A percentile compares a stretch with the other conserved stretches of the same genome.
These are phyloP conservation scores for Fusarium graminum DNA, from an alignment of 2,329 filamentous ascomycete species.

Conservation along the genomic window DNA sequence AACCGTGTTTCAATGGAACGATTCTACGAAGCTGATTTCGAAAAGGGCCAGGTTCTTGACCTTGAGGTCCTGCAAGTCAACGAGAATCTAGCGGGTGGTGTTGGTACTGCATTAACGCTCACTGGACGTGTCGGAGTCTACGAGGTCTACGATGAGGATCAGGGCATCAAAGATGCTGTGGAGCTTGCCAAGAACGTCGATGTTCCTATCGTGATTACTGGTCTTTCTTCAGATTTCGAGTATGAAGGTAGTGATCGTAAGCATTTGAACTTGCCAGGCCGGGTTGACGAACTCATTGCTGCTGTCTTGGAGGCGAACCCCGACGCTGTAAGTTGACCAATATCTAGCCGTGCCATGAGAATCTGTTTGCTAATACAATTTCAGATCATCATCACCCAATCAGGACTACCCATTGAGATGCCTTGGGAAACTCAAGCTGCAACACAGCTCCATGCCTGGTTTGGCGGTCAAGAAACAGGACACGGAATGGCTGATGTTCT, in stretches of 20 bases:
- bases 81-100: conserved; percentile 39
- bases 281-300: conserved; percentile 69
- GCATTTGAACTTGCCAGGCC: conserved; percentile 73
- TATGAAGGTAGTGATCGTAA: conserved; percentile 74
- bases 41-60: conserved; percentile 14
- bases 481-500: conserved; percentile 48
- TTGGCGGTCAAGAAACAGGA: conserved; percentile 46
- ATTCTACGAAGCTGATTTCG: conserved; percentile 27
- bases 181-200: conserved; percentile 57
- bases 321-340: conserved; percentile 64
- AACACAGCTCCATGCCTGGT: conserved; percentile 47
- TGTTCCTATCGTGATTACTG: conserved; percentile 66
- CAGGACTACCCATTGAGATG: conserved; percentile 65
- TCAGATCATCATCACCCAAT: conserved; percentile 42
- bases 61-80: conserved; percentile 42
- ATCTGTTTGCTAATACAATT: background rate
- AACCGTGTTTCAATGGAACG: conserved; percentile 41
- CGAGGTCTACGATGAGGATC: conserved; percentile 43
- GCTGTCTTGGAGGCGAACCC: conserved; percentile 68
- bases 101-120: conserved; percentile 41
- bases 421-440: conserved; percentile 55
- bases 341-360: rapidly evolving
- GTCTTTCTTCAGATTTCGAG: conserved; percentile 63
- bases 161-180: conserved; percentile 53
- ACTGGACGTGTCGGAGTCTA: conserved; percentile 40